These are phyloP conservation scores for Cenchrus purpureus DNA, from an alignment of 176 grass and related monocot genomes.

Conservation along the genomic window DNA sequence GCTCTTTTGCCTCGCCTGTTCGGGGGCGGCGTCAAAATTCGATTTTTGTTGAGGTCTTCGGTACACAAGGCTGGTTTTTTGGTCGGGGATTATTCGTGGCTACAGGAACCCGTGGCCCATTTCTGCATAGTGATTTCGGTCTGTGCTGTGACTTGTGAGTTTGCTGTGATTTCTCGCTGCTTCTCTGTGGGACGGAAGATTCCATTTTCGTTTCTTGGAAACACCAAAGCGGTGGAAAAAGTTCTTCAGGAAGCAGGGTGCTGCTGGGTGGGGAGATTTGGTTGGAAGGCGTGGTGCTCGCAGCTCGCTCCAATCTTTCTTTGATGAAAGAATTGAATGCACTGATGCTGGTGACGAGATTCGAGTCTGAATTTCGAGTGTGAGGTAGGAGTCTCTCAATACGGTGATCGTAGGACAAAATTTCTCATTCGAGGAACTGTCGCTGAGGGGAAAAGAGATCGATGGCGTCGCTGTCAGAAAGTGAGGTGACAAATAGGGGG, in stretches of 20 bases:
- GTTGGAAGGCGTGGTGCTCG: constrained; percentile 4
- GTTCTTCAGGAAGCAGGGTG: not conserved
- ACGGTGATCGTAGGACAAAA: too few species aligned
- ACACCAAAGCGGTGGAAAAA: constrained; percentile 4
- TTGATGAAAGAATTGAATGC: constrained; percentile 1
- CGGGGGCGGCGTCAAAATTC: constrained; percentile 25
- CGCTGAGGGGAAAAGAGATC: constrained; percentile 11
- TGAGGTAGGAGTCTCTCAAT: not conserved
- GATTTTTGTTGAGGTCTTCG: constrained; percentile 26
- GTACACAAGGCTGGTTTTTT: constrained; percentile 32
- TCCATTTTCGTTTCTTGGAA: constrained; percentile 16
- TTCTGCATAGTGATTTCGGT: not conserved
- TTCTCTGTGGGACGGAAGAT: constrained; percentile 2
- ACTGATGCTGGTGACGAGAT: constrained; percentile 10
- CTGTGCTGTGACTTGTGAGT: not conserved
- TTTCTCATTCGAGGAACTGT: constrained; percentile 32
- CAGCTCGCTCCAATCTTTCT: not conserved
- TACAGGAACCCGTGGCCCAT: not conserved
- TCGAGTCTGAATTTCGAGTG: constrained; percentile 2
- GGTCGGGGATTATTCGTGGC: constrained; percentile 8
- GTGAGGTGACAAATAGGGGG: constrained; percentile 67
- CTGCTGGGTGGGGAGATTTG: constrained; percentile 5
- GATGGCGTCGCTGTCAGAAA: constrained; percentile 68
- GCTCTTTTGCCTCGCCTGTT: constrained; percentile 8
- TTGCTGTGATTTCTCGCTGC: constrained; percentile 8